These are phyloP conservation scores for Sechiopsis laciniata DNA, from an alignment of 306 rosid genomes.

Conservation along the genomic window DNA sequence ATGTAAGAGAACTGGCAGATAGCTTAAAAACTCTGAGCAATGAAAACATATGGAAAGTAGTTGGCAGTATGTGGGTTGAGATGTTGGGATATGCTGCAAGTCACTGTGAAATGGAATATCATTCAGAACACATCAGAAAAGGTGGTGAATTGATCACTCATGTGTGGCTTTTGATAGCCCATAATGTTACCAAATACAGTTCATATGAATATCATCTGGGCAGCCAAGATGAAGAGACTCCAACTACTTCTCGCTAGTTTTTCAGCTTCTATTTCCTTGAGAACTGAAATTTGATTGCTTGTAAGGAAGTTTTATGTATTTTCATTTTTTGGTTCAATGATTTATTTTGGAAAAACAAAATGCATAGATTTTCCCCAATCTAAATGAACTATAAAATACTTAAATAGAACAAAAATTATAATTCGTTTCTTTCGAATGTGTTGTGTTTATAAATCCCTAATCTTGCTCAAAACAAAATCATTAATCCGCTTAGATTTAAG, in stretches of 20 bases:
- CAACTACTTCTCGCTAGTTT: neutral
- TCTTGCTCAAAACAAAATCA: too few relatives aligned
- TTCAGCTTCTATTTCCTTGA: constrained; percentile 9
- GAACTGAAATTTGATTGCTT: constrained; percentile 14
- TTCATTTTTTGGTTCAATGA: neutral
- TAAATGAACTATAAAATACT: neutral
- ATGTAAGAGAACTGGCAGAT: constrained; percentile 41
- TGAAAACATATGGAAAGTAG: constrained; percentile 40
- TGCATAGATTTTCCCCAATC: neutral
- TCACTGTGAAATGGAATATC: constrained; percentile 45
- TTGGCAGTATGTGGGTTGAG: constrained; percentile 64
- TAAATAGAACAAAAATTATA: neutral
- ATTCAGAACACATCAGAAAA: constrained; percentile 56
- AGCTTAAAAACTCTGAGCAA: constrained; percentile 28
- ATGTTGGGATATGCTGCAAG: constrained; percentile 65
- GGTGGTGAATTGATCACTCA: constrained; percentile 72
- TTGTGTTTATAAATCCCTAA: too few relatives aligned
- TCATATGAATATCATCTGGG: neutral
- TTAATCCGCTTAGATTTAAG: too few relatives aligned
- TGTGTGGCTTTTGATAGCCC: constrained; percentile 58
- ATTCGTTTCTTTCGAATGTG: neutral
- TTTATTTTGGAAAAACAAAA: neutral
- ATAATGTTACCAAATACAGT: constrained; percentile 52
- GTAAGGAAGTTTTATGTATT: neutral
- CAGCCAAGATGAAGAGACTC: constrained; percentile 19